phyloP scores from a whole-genome alignment of 768 basidiomycete genomes.

The Dioszegia crocea region DNA sequence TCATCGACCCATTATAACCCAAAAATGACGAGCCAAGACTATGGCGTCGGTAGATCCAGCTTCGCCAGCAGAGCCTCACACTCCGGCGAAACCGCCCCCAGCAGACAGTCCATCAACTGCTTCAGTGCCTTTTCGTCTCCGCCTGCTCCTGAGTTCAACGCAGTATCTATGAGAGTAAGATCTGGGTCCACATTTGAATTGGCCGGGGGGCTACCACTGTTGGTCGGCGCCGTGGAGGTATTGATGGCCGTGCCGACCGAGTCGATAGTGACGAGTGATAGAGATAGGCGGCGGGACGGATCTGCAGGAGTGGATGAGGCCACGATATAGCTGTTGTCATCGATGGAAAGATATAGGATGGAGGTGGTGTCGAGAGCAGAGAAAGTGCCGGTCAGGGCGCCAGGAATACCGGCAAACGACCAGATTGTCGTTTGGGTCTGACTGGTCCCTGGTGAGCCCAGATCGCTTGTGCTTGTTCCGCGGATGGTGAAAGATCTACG shows the following conservation, averaged over 20 bases:
- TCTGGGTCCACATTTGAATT: not conserved
- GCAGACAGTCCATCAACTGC: not conserved
- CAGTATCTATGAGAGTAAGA: not conserved
- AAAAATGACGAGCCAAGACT: no score
- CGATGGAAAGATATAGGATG: slow-evolving; percentile 1
- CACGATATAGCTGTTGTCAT: not conserved
- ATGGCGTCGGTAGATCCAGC: not conserved
- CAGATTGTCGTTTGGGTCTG: slow-evolving; percentile 9
- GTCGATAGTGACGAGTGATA: not conserved
- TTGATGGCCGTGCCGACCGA: not conserved
- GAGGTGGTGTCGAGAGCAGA: not conserved
- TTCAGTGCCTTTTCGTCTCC: slow-evolving; percentile 3
- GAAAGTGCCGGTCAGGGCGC: not conserved
- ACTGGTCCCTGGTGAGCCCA: not conserved
- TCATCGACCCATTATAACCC: no score
- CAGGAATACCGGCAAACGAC: slow-evolving; percentile 8
- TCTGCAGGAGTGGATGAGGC: not conserved
- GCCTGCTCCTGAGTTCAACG: not conserved
- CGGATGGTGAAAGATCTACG: slow-evolving; percentile 2
- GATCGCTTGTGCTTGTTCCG: not conserved
- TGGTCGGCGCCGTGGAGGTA: not conserved
- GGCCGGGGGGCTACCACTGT: not conserved
- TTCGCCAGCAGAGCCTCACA: slow-evolving; percentile 4
- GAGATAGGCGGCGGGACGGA: not conserved
- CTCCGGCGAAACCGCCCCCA: not conserved